phyloP scores from a whole-genome alignment of 192 early-diverging fungal species.

The Linderina pennispora region DNA sequence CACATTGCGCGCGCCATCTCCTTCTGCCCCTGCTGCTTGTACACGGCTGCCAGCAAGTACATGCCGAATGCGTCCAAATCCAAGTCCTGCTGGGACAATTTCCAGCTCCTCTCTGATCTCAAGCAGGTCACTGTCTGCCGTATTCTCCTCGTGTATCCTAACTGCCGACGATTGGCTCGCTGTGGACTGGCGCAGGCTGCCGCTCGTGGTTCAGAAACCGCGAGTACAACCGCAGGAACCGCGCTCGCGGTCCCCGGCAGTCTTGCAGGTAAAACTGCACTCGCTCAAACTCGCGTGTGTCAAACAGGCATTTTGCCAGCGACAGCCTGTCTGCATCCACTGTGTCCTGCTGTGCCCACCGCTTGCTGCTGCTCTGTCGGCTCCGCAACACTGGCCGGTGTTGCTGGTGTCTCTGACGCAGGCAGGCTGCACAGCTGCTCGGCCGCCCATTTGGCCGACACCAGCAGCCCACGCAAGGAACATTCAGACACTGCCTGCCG shows the following conservation, averaged over 20 bases:
- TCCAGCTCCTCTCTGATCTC: conserved; percentile 34
- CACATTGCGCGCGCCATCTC: conserved; percentile 50
- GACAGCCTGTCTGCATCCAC: conserved; percentile 36
- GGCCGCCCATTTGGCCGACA: conserved; percentile 69
- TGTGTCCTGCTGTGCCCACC: conserved; percentile 13
- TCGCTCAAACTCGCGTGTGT: conserved; percentile 65
- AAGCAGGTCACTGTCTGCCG: conserved; percentile 14
- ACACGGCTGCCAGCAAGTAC: conserved; percentile 32
- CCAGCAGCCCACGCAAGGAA: conserved; percentile 59
- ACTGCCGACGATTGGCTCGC: not conserved
- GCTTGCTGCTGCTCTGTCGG: not conserved
- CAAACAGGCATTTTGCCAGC: conserved; percentile 68
- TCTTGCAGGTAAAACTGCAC: conserved; percentile 48
- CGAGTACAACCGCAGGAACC: conserved; percentile 77
- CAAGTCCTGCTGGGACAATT: conserved; percentile 1
- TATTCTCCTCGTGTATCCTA: not conserved
- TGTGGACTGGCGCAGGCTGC: conserved; percentile 1
- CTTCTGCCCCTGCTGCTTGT: conserved; percentile 18
- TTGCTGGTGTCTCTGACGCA: not conserved
- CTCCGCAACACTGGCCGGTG: not conserved
- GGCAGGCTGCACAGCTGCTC: conserved; percentile 40
- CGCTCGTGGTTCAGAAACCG: conserved; percentile 58
- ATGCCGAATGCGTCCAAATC: conserved; percentile 29
- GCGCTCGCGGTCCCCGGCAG: conserved; percentile 45
- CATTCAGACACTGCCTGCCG: conserved; percentile 60